A percentile compares a stretch with the other conserved stretches of the same genome.
Conservation (phyloP, 2,329 filamentous ascomycete genomes). For the Penicillium hordei region DNA sequence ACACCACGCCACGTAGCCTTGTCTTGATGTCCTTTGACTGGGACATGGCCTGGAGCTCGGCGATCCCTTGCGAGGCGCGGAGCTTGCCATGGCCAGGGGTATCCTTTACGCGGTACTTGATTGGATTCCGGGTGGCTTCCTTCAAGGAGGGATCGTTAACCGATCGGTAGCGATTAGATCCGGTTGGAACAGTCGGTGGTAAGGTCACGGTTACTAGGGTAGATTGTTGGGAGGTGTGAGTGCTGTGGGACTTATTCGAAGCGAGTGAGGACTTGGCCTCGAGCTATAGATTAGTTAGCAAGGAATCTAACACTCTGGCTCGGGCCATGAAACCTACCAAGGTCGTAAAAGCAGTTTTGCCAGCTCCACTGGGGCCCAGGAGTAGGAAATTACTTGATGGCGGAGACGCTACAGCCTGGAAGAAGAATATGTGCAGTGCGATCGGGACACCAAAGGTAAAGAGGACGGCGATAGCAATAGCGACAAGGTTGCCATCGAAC, state of each 20-base stretch:
- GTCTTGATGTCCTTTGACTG: conserved; percentile 36
- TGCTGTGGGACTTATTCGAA: conserved; percentile 41
- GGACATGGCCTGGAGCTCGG: conserved; percentile 38
- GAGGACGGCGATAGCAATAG: conserved; percentile 65
- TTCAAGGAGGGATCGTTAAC: conserved; percentile 67
- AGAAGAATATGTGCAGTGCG: conserved; percentile 73
- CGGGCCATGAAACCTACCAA: conserved; percentile 52
- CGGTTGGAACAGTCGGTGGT: conserved; percentile 52
- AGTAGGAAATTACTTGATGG: conserved; percentile 73
- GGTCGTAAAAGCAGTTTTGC: conserved; percentile 87
- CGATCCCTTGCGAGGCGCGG: conserved; percentile 59
- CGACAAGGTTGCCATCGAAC: conserved; percentile 44
- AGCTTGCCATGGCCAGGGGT: conserved; percentile 96
- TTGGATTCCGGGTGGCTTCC: conserved; percentile 38
- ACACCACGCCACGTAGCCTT: conserved; percentile 70
- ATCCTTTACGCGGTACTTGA: conserved; percentile 55
- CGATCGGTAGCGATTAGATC: conserved; percentile 64
- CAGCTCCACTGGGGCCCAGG: conserved; percentile 74
- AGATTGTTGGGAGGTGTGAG: conserved; percentile 64
- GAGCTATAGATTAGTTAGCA: conserved; percentile 33
- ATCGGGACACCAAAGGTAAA: conserved; percentile 73
- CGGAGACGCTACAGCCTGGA: conserved; percentile 63
- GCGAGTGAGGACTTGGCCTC: conserved; percentile 45
- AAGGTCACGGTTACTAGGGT: conserved; percentile 58
- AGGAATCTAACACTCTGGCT: not conserved